phyloP scores from a whole-genome alignment of 306 rosid species.

The Argentina anserina region DNA sequence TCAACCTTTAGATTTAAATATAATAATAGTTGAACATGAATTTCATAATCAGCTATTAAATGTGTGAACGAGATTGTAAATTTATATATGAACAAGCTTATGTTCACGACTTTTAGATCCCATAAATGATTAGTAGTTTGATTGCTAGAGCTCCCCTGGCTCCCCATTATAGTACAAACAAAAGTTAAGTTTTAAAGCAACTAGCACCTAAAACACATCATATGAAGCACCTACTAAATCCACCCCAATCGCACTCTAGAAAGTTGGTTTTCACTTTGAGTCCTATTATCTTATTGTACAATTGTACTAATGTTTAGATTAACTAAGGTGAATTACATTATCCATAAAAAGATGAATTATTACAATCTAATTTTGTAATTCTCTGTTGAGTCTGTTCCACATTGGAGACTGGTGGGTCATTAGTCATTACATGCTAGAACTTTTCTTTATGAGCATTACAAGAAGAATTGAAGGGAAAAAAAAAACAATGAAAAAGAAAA shows the following conservation, averaged over 20 bases:
- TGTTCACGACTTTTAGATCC: too few relatives aligned
- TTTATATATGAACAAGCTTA: too few relatives aligned
- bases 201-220: background rate
- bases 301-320: background rate
- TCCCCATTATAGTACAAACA: background rate
- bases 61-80: too few relatives aligned
- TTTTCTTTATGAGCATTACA: constrained; percentile 8
- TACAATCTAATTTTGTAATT: background rate
- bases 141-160: background rate
- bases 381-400: background rate
- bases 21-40: too few relatives aligned
- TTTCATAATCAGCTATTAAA: too few relatives aligned
- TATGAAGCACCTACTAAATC: background rate
- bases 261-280: background rate
- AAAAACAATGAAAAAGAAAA: background rate
- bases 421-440: background rate
- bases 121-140: too few relatives aligned
- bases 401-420: background rate
- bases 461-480: background rate
- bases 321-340: background rate
- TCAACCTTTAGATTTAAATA: too few relatives aligned
- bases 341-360: background rate
- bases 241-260: background rate
- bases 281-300: background rate
- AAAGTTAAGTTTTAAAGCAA: too few relatives aligned